Conservation (phyloP, 2,329 filamentous ascomycete genomes). For the Zymoseptoria passerinii region DNA sequence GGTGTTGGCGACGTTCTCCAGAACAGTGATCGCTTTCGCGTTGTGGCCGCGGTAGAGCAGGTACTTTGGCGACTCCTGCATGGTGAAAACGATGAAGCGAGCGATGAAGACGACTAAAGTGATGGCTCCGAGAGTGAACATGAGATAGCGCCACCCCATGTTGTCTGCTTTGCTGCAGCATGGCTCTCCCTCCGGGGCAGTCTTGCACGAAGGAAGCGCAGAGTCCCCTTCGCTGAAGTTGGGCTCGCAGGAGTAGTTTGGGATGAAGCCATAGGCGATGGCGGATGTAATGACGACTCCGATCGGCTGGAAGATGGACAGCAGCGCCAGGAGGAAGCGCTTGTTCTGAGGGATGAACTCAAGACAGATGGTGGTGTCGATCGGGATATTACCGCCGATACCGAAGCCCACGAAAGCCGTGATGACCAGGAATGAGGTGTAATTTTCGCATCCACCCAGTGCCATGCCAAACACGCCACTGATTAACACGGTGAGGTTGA, state of each 20-base stretch:
- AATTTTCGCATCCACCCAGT: slow-evolving; percentile 43
- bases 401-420: slow-evolving; percentile 49
- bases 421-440: slow-evolving; percentile 45
- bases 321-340: slow-evolving; percentile 44
- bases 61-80: slow-evolving; percentile 54
- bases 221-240: slow-evolving; percentile 38
- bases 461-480: slow-evolving; percentile 47
- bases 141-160: slow-evolving; percentile 40
- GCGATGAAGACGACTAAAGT: slow-evolving; percentile 42
- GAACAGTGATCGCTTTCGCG: slow-evolving; percentile 41
- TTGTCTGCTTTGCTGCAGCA: slow-evolving; percentile 35
- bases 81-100: slow-evolving; percentile 47
- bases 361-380: slow-evolving; percentile 48
- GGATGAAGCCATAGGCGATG: slow-evolving; percentile 48
- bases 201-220: slow-evolving; percentile 39
- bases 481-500: slow-evolving; percentile 51
- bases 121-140: slow-evolving; percentile 35
- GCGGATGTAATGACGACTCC: slow-evolving; percentile 45
- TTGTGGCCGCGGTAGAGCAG: slow-evolving; percentile 47
- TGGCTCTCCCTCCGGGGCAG: slow-evolving; percentile 20
- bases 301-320: slow-evolving; percentile 50
- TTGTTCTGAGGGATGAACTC: slow-evolving; percentile 47
- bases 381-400: slow-evolving; percentile 46
- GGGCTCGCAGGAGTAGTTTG: slow-evolving; percentile 43
- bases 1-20: slow-evolving; percentile 37